phyloP scores from a whole-genome alignment of 805 yeast species.

The Candida dajiaensis region DNA sequence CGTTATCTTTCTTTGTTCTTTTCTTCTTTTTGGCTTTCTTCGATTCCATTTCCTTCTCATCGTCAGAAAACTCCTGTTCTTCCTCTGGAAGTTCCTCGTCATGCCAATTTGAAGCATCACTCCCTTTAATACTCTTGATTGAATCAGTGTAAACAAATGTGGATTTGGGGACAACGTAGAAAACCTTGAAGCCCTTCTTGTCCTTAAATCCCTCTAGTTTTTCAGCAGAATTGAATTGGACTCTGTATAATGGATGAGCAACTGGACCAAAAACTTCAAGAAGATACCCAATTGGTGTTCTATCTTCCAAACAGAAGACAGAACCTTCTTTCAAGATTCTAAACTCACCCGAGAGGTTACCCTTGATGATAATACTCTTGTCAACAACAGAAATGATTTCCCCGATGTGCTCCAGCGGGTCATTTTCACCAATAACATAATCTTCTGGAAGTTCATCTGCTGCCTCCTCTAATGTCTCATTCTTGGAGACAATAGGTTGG shows the following conservation, averaged over 20 bases:
- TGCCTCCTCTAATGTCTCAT: conserved; percentile 66
- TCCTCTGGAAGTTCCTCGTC: conserved; percentile 93
- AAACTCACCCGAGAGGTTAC: conserved; percentile 75
- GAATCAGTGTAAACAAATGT: conserved; percentile 72
- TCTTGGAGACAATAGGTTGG: conserved; percentile 68
- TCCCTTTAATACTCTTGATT: conserved; percentile 69
- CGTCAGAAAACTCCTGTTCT: conserved; percentile 94
- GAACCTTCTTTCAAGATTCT: conserved; percentile 78
- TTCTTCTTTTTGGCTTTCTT: conserved; percentile 46
- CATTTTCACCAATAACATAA: conserved; percentile 49
- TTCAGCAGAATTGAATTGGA: conserved; percentile 52
- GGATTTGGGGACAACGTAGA: conserved; percentile 75
- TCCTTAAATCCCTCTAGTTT: conserved; percentile 41
- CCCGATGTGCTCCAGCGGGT: conserved; percentile 72
- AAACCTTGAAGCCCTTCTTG: conserved; percentile 52
- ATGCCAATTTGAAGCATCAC: conserved; percentile 91
- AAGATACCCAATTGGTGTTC: conserved; percentile 65
- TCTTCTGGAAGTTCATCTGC: conserved; percentile 66
- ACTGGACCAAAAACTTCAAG: conserved; percentile 89
- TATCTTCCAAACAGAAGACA: conserved; percentile 69
- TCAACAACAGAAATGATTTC: conserved; percentile 64
- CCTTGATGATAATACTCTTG: conserved; percentile 63
- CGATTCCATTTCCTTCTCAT: conserved; percentile 74
- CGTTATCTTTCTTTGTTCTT: conserved; percentile 1
- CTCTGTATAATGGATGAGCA: conserved; percentile 74